Evolutionary conservation across 169 alveolate species (phyloP), one percentile per base, ranked within the genome.

Genomic region (Neospora caninum): DNA sequence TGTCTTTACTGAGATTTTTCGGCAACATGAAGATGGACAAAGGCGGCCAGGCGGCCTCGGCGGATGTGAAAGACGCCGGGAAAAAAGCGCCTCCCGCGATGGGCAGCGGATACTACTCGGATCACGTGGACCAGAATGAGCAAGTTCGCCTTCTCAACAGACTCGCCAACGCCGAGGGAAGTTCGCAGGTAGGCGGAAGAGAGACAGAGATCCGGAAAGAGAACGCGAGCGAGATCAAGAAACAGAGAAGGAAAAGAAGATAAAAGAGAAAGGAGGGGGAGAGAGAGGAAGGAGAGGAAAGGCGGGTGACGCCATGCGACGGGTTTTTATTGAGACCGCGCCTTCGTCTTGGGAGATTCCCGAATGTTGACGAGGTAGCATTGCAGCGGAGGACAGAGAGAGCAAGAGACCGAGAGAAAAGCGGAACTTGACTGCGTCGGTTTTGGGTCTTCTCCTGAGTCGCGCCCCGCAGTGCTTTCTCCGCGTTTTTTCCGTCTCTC

Each of bases 121-220:
- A 38, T 67, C 53, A 42, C 1, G 67, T 43, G 67, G 89, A 82
- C 64, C 64, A 38, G 64, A 82, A 82, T 27, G 89, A 82, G 64
- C 89, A 82, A 82, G 89, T 82, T 49, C 53, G 89, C 67, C 89
- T 82, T 20, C 89, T 82, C 58, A 82, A 82, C 38, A 2, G 89
- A 29, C 89, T 82, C 67, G 89, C 89, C 67, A 82, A 82, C 64
- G 89, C 89, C 6, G 89, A 82, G 89, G 89, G 89, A 18, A 82
- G 69, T 20, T 82, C 89, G 54, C 89, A 82, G 89, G 89, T 82
- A 29, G 25, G 84, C 84, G n/a, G 84, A 41, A 73, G 84, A 41
- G 25, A 36, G 45, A 73, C 7, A 13, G n/a, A 43, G 42, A 22
- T 6, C 43, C 4, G 84, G 42, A 31, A 36, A 73, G 38, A 34